Evolutionary conservation across 2,329 filamentous ascomycete genomes (phyloP).

Genomic region (Monilinia vaccinii-corymbosi): DNA sequence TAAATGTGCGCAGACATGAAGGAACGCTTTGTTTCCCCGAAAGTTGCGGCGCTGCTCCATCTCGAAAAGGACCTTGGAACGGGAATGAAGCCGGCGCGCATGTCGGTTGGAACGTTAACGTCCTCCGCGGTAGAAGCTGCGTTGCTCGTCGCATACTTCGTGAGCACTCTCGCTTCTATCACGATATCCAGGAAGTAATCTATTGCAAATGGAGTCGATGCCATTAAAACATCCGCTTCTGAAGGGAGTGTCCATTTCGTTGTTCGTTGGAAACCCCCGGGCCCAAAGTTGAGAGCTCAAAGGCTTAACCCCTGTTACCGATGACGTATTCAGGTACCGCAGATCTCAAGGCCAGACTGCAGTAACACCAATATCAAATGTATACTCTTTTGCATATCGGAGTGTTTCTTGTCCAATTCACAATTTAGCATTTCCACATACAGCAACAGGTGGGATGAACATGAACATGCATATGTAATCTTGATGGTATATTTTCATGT

Average conservation of each 20-base stretch:
- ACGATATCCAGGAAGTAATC: background rate
- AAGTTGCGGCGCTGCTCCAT: background rate
- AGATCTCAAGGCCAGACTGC: background rate
- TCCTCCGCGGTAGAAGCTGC: conserved; percentile 4
- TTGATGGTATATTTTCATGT: background rate
- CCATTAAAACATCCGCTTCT: background rate
- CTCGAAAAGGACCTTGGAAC: background rate
- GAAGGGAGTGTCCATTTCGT: background rate
- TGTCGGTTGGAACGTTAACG: background rate
- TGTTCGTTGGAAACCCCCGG: background rate
- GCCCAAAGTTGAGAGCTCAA: background rate
- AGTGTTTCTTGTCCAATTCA: background rate
- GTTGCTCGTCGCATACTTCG: conserved; percentile 5
- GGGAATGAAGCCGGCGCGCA: background rate
- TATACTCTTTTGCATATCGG: background rate
- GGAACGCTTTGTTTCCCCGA: background rate
- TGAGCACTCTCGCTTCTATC: background rate
- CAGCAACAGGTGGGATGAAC: background rate
- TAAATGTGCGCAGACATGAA: background rate
- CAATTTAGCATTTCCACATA: background rate
- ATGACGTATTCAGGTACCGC: background rate
- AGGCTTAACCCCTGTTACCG: background rate
- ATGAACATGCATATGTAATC: background rate
- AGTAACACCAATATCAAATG: too few species aligned
- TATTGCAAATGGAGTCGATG: background rate